These are phyloP conservation scores for Helianthus tuberosus DNA, from an alignment of 129 eudicot species.

Conservation along the genomic window DNA sequence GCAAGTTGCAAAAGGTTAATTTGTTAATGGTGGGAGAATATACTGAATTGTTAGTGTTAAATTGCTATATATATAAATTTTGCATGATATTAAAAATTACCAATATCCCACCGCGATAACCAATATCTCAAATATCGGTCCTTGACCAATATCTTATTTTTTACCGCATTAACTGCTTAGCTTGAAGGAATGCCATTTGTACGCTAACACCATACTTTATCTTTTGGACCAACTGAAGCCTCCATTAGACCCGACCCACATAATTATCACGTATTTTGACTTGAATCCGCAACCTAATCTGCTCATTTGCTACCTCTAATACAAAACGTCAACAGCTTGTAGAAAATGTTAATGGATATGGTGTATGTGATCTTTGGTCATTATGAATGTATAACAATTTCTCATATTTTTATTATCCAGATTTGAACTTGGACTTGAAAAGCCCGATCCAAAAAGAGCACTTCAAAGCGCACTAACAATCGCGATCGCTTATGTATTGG, in stretches of 20 bases:
- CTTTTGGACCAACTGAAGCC: background rate
- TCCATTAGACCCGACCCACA: background rate
- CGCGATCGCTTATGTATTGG: constrained; percentile 72
- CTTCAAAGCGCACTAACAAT: constrained; percentile 86
- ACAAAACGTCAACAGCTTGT: background rate
- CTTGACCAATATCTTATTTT: too few relatives aligned
- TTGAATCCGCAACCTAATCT: background rate
- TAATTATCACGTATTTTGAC: background rate
- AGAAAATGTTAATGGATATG: constrained; percentile 5
- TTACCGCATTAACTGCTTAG: too few relatives aligned
- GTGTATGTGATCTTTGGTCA: background rate
- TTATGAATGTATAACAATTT: background rate
- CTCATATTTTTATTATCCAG: constrained; percentile 28
- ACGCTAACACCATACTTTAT: background rate
- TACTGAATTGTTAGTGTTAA: too few relatives aligned
- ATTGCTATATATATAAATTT: too few relatives aligned
- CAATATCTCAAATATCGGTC: too few relatives aligned
- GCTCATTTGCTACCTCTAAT: background rate
- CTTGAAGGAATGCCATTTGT: background rate
- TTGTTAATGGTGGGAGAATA: too few relatives aligned
- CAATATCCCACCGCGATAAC: too few relatives aligned
- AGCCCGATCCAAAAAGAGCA: constrained; percentile 94
- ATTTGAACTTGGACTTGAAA: constrained; percentile 69
- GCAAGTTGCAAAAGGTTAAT: too few relatives aligned
- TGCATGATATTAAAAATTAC: too few relatives aligned